Conservation (phyloP, 1,284 basidiomycete species). For the Stereum hirsutum region DNA sequence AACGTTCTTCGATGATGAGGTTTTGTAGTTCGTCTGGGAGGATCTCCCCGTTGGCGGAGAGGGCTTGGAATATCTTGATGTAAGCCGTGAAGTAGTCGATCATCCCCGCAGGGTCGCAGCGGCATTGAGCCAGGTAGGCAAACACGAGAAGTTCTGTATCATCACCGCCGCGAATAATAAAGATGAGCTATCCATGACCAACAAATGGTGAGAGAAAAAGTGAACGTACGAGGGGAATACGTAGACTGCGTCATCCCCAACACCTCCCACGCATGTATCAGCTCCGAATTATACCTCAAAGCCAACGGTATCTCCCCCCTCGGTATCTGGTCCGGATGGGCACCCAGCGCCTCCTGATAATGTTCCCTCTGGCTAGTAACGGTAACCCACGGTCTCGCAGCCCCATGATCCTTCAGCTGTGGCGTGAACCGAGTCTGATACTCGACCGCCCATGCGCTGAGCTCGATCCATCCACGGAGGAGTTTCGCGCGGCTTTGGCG, state of each 20-base stretch:
- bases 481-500: conserved; percentile 46
- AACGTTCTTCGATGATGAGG: conserved; percentile 47
- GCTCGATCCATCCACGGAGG: conserved; percentile 69
- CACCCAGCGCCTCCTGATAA: conserved; percentile 62
- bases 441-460: conserved; percentile 54
- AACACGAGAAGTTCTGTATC: conserved; percentile 57
- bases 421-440: conserved; percentile 36
- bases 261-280: conserved; percentile 30
- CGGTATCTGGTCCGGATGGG: conserved; percentile 70
- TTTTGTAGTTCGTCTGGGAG: conserved; percentile 38
- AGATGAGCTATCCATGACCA: conserved; percentile 4
- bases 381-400: conserved; percentile 35
- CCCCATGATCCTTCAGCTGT: conserved; percentile 30
- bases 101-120: conserved; percentile 62
- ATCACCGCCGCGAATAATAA: neutral
- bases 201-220: conserved; percentile 4
- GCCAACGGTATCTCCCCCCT: no score
- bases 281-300: conserved; percentile 26
- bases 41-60: conserved; percentile 36
- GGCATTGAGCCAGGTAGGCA: conserved; percentile 68
- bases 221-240: conserved; percentile 47
- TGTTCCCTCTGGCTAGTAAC: conserved; percentile 54
- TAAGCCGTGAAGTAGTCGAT: conserved; percentile 53
- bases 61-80: conserved; percentile 35
- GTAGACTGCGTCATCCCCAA: conserved; percentile 59